Percentiles rank a stretch among this genome's conserved stretches.
Conservation (phyloP, 2,329 filamentous ascomycete genomes). For the Fusarium sacchari region DNA sequence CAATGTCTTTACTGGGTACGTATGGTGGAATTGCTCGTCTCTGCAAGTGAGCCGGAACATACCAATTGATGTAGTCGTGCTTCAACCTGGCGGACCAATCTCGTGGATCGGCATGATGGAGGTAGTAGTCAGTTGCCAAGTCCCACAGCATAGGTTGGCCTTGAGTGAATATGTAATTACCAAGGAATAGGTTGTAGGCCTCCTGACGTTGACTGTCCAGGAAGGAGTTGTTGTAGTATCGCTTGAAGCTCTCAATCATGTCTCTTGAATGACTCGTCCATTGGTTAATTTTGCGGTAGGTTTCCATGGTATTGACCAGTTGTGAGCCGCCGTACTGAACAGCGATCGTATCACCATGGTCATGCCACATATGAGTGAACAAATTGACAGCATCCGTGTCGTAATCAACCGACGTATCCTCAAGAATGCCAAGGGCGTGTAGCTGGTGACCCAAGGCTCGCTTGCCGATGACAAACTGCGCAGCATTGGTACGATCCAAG, state of each 20-base stretch:
- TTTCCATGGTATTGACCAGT: conserved; percentile 98
- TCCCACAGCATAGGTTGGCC: conserved; percentile 98
- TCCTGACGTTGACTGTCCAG: conserved; percentile 97
- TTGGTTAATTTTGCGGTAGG: conserved; percentile 98
- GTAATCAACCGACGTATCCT: conserved; percentile 82
- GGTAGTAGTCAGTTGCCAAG: conserved; percentile 91
- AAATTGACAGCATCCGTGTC: conserved; percentile 96
- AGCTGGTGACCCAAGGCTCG: conserved; percentile 91
- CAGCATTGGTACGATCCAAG: conserved; percentile 94
- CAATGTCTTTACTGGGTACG: conserved; percentile 50
- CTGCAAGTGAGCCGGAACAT: conserved; percentile 76
- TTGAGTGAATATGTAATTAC: conserved; percentile 89
- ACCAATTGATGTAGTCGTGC: conserved; percentile 90
- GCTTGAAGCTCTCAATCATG: conserved; percentile 99
- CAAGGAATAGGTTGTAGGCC: conserved; percentile 96
- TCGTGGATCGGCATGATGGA: conserved; percentile 88
- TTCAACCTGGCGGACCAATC: conserved; percentile 70
- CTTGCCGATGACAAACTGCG: conserved; percentile 98
- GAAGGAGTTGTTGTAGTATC: conserved; percentile 99
- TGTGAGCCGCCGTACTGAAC: conserved; percentile 98
- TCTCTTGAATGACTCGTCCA: conserved; percentile 98
- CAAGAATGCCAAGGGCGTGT: conserved; percentile 88
- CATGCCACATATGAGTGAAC: conserved; percentile 98
- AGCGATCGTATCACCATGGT: conserved; percentile 96
- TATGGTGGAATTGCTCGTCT: conserved; percentile 65